These are phyloP conservation scores for Myrica gale DNA, from an alignment of 306 rosid species.

Conservation along the genomic window DNA sequence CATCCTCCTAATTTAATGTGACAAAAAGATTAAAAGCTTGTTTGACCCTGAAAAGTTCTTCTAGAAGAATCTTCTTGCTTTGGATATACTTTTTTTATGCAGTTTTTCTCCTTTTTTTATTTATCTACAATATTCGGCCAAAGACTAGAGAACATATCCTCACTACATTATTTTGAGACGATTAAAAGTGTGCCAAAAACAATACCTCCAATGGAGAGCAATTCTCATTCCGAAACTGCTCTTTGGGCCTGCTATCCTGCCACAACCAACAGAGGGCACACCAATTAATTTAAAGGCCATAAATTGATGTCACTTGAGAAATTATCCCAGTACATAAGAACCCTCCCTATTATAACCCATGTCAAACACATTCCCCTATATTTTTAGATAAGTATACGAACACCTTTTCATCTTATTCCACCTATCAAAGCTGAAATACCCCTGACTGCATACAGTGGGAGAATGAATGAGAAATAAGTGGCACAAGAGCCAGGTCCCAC, in stretches of 20 bases:
- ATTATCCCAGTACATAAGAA: background rate
- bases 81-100: background rate
- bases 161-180: conserved; percentile 17
- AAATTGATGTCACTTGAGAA: background rate
- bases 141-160: conserved; percentile 19
- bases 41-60: conserved; percentile 11
- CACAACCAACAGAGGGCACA: conserved; percentile 22
- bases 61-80: background rate
- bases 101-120: conserved; percentile 11
- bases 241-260: conserved; percentile 66
- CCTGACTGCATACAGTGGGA: no score
- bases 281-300: background rate
- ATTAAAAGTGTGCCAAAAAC: conserved; percentile 17
- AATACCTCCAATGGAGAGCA: conserved; percentile 58
- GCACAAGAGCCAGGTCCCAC: no score
- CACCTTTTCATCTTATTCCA: background rate
- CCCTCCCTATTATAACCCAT: background rate
- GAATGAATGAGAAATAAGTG: no score
- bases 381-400: background rate
- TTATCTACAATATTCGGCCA: background rate
- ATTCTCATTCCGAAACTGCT: conserved; percentile 52
- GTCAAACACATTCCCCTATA: background rate
- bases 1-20: conserved; percentile 65
- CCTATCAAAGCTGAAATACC: background rate
- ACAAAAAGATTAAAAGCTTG: conserved; percentile 16